Evolutionary conservation across 768 basidiomycete species (phyloP).

Genomic region (Gloeopeniophorella convolvens): DNA sequence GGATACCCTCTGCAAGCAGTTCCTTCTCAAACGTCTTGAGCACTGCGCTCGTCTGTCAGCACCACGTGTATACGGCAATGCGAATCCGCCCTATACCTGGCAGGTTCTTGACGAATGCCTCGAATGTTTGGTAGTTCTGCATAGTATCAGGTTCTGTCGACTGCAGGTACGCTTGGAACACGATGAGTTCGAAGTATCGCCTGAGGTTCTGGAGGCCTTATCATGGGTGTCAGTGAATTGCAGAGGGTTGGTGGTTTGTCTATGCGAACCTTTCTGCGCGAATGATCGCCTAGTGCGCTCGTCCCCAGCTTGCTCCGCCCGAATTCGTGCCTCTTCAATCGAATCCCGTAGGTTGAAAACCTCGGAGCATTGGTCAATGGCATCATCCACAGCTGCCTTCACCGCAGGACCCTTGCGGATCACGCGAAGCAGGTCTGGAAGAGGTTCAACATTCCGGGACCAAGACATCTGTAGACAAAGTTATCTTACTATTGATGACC

Average conservation of each 20-base stretch:
- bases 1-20: slow-evolving; percentile 66
- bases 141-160: slow-evolving; percentile 77
- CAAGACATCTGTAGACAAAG: neutral
- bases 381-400: slow-evolving; percentile 80
- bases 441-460: slow-evolving; percentile 10
- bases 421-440: slow-evolving; percentile 71
- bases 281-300: slow-evolving; percentile 58
- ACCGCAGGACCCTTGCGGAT: slow-evolving; percentile 81
- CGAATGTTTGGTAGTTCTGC: slow-evolving; percentile 67
- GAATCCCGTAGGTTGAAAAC: slow-evolving; percentile 83
- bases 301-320: slow-evolving; percentile 72
- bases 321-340: slow-evolving; percentile 76
- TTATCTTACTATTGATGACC: slow-evolving; percentile 78
- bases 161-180: slow-evolving; percentile 87
- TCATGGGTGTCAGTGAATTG: slow-evolving; percentile 9
- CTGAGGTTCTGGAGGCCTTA: slow-evolving; percentile 73
- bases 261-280: slow-evolving; percentile 62
- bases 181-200: slow-evolving; percentile 78
- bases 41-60: slow-evolving; percentile 38
- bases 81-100: slow-evolving; percentile 51
- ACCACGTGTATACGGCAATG: slow-evolving; percentile 44
- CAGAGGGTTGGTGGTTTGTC: no score
- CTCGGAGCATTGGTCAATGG: slow-evolving; percentile 78
- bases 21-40: slow-evolving; percentile 96
- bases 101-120: slow-evolving; percentile 72